A percentile compares a stretch with the other conserved stretches of the same genome.
These are phyloP conservation scores for Trichoderma parareesei DNA, from an alignment of 495 filamentous ascomycete species.

Conservation along the genomic window DNA sequence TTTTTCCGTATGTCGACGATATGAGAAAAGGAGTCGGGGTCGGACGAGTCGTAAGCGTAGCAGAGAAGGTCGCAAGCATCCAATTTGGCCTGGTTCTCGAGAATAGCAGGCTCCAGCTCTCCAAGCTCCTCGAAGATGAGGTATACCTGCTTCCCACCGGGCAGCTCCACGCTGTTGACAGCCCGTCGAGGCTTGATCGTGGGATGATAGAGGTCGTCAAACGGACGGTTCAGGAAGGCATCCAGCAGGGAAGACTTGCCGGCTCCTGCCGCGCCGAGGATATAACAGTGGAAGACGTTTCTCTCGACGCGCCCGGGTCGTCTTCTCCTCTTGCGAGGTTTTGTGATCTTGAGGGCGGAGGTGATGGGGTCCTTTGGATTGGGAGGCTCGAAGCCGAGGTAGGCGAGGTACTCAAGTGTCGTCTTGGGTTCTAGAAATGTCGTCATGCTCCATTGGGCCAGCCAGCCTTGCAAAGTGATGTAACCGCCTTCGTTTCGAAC, in stretches of 20 bases:
- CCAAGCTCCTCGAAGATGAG: constrained; percentile 92
- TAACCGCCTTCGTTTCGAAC: constrained; percentile 92
- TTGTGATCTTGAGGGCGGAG: constrained; percentile 82
- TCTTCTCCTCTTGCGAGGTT: constrained; percentile 73
- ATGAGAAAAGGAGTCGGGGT: constrained; percentile 89
- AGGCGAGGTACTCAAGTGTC: constrained; percentile 89
- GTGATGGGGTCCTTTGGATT: constrained; percentile 61
- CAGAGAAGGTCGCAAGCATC: constrained; percentile 89
- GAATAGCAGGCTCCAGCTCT: constrained; percentile 85
- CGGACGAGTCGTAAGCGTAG: constrained; percentile 93
- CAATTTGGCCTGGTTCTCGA: constrained; percentile 88
- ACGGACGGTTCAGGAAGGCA: constrained; percentile 81
- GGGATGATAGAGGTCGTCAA: constrained; percentile 78
- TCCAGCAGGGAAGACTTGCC: constrained; percentile 88
- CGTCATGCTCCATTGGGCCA: constrained; percentile 99
- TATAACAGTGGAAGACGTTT: constrained; percentile 92
- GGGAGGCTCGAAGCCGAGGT: constrained; percentile 75
- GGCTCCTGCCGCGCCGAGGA: constrained; percentile 73
- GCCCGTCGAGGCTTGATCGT: constrained; percentile 90
- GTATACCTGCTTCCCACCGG: constrained; percentile 94
- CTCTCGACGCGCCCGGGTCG: constrained; percentile 79
- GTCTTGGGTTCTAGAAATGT: constrained; percentile 94
- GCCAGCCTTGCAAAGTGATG: constrained; percentile 94
- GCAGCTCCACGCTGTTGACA: constrained; percentile 93
- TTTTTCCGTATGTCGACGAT: constrained; percentile 71